Conservation (phyloP, 176 grass and related monocot genomes). For the Areca catechu region DNA sequence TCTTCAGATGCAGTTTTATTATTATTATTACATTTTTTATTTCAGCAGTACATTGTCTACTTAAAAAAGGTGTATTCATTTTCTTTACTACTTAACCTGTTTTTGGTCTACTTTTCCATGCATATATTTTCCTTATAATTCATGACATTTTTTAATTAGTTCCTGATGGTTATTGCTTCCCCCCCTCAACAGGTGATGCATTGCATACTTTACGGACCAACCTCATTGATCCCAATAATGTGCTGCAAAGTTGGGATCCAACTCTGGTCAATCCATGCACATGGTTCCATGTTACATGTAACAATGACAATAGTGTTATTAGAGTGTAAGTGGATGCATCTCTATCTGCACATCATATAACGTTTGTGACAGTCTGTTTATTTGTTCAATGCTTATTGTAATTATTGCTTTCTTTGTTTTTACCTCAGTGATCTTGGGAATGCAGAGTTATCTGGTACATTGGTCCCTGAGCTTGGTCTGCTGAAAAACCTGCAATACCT, state of each 20-base stretch:
- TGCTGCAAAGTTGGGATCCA: slow-evolving; percentile 95
- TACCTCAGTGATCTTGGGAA: slow-evolving; percentile 84
- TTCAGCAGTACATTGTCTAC: no score
- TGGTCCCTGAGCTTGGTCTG: slow-evolving; percentile 83
- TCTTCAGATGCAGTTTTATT: no score
- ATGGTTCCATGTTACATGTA: slow-evolving; percentile 98
- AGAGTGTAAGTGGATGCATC: slow-evolving; percentile 64
- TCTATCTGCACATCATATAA: slow-evolving; percentile 9
- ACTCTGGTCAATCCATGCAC: slow-evolving; percentile 94
- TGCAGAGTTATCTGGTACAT: slow-evolving; percentile 76
- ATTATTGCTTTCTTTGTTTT: slow-evolving; percentile 14
- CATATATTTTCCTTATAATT: neutral
- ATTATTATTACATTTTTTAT: no score
- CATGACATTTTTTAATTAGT: slow-evolving; percentile 4
- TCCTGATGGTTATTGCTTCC: slow-evolving; percentile 12
- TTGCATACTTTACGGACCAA: slow-evolving; percentile 77
- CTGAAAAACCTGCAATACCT: slow-evolving; percentile 93
- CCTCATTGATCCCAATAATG: slow-evolving; percentile 90
- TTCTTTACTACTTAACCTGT: no score
- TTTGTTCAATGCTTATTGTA: slow-evolving; percentile 1
- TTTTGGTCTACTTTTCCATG: no score
- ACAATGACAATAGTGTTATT: slow-evolving; percentile 97
- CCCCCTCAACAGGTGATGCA: slow-evolving; percentile 69
- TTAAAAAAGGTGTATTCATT: no score
- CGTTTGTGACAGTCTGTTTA: no score